A percentile compares a stretch with the other conserved stretches of the same genome.
Conservation (phyloP, 2,329 filamentous ascomycete species). For the Ceratocystis colombiana region DNA sequence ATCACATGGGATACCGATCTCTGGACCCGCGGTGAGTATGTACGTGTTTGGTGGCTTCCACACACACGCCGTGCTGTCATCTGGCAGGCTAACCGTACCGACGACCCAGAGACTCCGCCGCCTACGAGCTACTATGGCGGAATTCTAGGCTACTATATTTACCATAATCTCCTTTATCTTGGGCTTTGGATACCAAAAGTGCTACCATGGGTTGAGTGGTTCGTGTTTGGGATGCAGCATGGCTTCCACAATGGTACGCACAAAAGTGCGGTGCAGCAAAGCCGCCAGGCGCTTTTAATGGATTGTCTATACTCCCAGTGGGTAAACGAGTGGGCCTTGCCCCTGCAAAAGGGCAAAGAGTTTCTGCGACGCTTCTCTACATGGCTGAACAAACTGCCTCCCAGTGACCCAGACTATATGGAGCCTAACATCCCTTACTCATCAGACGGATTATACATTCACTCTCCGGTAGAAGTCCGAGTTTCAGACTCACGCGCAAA, state of each 20-base stretch:
- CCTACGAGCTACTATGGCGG: conserved; percentile 70
- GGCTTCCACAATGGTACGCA: conserved; percentile 64
- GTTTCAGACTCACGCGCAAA: conserved; percentile 56
- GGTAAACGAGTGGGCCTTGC: conserved; percentile 96
- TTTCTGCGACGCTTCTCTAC: conserved; percentile 71
- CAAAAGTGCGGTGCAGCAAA: conserved; percentile 68
- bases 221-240: conserved; percentile 96
- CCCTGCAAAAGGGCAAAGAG: conserved; percentile 75
- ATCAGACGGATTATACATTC: conserved; percentile 69
- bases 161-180: conserved; percentile 80
- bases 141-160: conserved; percentile 72
- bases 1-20: conserved; percentile 60
- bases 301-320: conserved; percentile 98
- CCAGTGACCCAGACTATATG: conserved; percentile 55
- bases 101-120: conserved; percentile 49
- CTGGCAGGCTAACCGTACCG: conserved; percentile 77
- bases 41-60: conserved; percentile 95
- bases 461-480: conserved; percentile 87
- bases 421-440: conserved; percentile 66
- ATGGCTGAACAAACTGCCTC: conserved; percentile 60
- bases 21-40: conserved; percentile 80
- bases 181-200: conserved; percentile 68
- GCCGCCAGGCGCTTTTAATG: conserved; percentile 74
- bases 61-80: conserved; percentile 80
- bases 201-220: conserved; percentile 85